Base-by-base conservation (phyloP, 2,329 filamentous ascomycete species). In the Talaromyces rugulosus region DNA sequence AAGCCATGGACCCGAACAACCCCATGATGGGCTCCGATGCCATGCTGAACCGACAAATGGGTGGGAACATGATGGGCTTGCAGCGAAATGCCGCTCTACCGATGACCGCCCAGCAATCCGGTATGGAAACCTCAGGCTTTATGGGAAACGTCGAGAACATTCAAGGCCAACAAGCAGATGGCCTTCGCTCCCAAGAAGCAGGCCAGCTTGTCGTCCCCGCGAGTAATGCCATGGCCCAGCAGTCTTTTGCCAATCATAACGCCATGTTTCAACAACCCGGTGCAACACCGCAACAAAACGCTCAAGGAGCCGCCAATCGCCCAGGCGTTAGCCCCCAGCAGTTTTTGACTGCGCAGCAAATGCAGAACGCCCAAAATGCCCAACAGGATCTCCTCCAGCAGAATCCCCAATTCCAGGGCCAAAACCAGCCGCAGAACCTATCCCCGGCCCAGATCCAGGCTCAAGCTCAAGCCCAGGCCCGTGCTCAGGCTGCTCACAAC, bases 171-270 rank as follows among this genome's bases (percentile, higher is more conserved):
- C 86, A 88, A 72, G 82, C 82, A 47, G 85, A 86, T 65, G 85
- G 84, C n/a, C 72, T 87, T 66, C 83, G 85, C 58, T 82, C 82
- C 16, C 83, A 86, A 67, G 83, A 87, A 71, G 82, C 82, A 56
- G 86, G 86, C 8, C 83, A 86, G 64, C 76, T 83, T 50, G 85
- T 87, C n/a, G 86, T 88, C 3, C 86, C 86, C 9, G 86, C 85
- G 6, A 88, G 84, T 71, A 85, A 83, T 67, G 83, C 83, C 66
- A 73, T 75, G 52, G 75, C 77, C 53, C 69, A 71, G 23, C 73
- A 73, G n/a, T 28, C 57, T 3, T 77, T 78, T 63, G 67, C 75
- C 36, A 73, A 73, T 5, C 75, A 77, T 58, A 75, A 77, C 62
- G 77, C 79, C 64, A 74, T 79, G 70, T 72, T 78, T 44, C 70